Evolutionary conservation across 768 basidiomycete species (phyloP).

Genomic region (Boletus tomentosulus): DNA sequence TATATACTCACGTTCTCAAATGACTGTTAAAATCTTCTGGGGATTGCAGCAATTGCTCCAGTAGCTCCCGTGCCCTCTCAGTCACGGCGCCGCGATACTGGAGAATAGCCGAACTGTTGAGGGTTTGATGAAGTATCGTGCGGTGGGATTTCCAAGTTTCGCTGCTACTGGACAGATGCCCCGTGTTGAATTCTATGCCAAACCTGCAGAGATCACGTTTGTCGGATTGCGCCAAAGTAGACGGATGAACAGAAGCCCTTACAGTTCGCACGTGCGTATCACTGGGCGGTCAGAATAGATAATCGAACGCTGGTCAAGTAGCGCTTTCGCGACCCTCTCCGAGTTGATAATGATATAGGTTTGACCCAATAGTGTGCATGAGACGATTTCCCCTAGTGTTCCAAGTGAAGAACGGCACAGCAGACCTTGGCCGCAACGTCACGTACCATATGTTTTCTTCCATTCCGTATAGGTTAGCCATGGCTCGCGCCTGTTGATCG

Average conservation of each 20-base stretch:
- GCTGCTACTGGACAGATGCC: conserved; percentile 15
- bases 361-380: conserved; percentile 19
- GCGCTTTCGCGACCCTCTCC: conserved; percentile 16
- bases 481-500: conserved; percentile 22
- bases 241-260: not conserved
- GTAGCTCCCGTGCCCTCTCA: conserved; percentile 1
- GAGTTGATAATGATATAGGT: conserved; percentile 23
- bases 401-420: not conserved
- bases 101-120: conserved; percentile 9
- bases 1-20: conserved; percentile 18
- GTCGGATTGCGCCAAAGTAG: not conserved
- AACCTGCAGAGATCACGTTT: conserved; percentile 11
- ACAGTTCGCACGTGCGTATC: conserved; percentile 7
- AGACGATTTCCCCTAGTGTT: conserved; percentile 18
- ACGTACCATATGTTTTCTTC: conserved; percentile 30
- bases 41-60: conserved; percentile 8
- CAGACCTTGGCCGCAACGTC: not conserved
- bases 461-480: conserved; percentile 33
- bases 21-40: conserved; percentile 17
- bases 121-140: conserved; percentile 13
- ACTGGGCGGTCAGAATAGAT: conserved; percentile 22
- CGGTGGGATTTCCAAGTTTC: conserved; percentile 15
- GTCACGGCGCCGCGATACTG: conserved; percentile 12
- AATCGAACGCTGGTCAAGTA: conserved; percentile 25
- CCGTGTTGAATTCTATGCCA: conserved; percentile 22